Evolutionary conservation across 2,329 filamentous ascomycete species (phyloP).

Genomic region (Talaromyces sp.): DNA sequence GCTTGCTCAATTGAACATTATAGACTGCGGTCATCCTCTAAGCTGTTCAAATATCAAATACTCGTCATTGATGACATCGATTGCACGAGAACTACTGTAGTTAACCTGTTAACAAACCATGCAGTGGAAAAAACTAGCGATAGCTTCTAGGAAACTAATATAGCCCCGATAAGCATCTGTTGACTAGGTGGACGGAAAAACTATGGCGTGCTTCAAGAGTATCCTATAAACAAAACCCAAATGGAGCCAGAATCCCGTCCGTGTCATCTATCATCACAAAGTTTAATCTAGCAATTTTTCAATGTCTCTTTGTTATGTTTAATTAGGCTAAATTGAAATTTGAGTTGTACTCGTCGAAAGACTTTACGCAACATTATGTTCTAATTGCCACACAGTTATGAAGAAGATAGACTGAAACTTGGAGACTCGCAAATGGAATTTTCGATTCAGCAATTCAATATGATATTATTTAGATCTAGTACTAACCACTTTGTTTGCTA

Average conservation of each 20-base stretch:
- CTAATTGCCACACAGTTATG: no score
- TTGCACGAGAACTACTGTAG: background rate
- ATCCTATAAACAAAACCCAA: background rate
- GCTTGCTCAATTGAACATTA: background rate
- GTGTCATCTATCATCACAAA: background rate
- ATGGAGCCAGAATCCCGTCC: background rate
- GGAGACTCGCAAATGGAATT: no score
- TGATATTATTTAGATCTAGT: background rate
- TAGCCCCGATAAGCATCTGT: background rate
- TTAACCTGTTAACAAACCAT: background rate
- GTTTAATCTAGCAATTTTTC: background rate
- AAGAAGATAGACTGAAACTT: no score
- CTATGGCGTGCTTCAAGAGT: background rate
- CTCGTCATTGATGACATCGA: background rate
- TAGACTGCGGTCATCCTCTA: background rate
- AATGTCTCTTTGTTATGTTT: background rate
- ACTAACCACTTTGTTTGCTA: background rate
- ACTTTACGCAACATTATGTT: no score
- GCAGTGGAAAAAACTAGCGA: background rate
- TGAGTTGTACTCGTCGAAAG: no score
- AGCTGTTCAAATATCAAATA: background rate
- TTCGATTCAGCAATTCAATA: accelerated
- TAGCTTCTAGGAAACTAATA: background rate
- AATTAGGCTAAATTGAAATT: background rate
- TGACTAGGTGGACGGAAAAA: background rate